These are phyloP conservation scores for Geranium incanum DNA, from an alignment of 441 rosid genomes.

Conservation along the genomic window DNA sequence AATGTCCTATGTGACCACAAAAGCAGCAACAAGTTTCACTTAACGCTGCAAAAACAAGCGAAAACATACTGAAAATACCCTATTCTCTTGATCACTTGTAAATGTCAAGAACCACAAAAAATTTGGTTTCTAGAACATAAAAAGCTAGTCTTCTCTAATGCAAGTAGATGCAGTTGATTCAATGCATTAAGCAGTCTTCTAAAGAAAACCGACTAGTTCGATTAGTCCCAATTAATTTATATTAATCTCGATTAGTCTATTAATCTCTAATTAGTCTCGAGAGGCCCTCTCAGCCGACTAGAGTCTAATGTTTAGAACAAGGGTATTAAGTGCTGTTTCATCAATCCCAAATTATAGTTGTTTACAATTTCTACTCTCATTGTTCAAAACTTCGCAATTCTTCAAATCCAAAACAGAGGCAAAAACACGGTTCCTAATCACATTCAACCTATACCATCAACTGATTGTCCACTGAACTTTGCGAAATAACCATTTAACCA, in stretches of 20 bases:
- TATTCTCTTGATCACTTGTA: background rate
- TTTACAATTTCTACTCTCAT: background rate
- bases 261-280: no score
- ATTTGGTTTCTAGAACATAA: background rate
- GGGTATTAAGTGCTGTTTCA: background rate
- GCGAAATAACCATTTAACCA: background rate
- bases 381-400: no score
- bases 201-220: no score
- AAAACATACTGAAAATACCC: background rate
- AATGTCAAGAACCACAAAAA: background rate
- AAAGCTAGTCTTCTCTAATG: background rate
- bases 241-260: no score
- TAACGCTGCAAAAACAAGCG: background rate
- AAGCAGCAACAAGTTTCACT: no score
- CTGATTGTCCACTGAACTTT: background rate
- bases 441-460: background rate
- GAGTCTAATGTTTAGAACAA: no score
- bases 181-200: no score
- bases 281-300: no score
- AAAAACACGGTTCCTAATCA: background rate
- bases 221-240: no score
- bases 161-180: background rate
- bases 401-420: background rate
- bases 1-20: no score
- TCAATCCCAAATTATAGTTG: background rate